Base-by-base conservation (phyloP, 2,329 filamentous ascomycete genomes). In the Neofusicoccum umdonicola region DNA sequence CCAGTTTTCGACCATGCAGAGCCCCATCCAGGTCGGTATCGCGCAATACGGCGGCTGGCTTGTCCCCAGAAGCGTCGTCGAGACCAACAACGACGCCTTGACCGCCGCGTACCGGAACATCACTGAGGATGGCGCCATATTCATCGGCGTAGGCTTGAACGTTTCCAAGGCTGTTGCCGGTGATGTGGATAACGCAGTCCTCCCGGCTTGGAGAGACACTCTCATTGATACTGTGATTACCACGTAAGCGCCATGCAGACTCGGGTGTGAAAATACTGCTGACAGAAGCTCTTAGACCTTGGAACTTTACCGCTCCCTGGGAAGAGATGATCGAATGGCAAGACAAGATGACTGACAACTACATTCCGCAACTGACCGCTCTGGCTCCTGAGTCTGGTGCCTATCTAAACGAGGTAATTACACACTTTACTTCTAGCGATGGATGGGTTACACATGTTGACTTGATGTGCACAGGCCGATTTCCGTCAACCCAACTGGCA, bases 401-500 rank as follows among this genome's bases (percentile, higher is more conserved):
- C 27, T 60, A 60, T n/a, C 11, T 45, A 47, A 75, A 72, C 60
- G 73, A 75, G 31, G 54, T 57, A 12, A 44, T 37, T 6, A 9
- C 3, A 31, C 11, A 11, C 6, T 44, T 5, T n/a, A 22, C 0
- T 22, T 22, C 22, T 22, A 3, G 22, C 22, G 22, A 22, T 22
- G 22, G 22, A 22, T 22, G 22, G 2, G 4, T 11, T n/a, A 2
- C 13, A 44, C 13, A 4, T n/a, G 1, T 13, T 3, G n/a, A 35
- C 11, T 41, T 17, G 15, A 15, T 19, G 2, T 13, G 13, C 1
- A 5, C n/a, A 62, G 60, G 72, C 71, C 4, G 69, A 74, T 54
- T 71, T 71, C 63, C 65, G 67, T 13, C 68, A 73, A 62, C 66
- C 65, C 2, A 69, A 72, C 56, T 75, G 69, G 69, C 62, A 73